These are phyloP conservation scores for Trichoderma harzianum DNA, from an alignment of 2,329 filamentous ascomycete species.

Conservation along the genomic window DNA sequence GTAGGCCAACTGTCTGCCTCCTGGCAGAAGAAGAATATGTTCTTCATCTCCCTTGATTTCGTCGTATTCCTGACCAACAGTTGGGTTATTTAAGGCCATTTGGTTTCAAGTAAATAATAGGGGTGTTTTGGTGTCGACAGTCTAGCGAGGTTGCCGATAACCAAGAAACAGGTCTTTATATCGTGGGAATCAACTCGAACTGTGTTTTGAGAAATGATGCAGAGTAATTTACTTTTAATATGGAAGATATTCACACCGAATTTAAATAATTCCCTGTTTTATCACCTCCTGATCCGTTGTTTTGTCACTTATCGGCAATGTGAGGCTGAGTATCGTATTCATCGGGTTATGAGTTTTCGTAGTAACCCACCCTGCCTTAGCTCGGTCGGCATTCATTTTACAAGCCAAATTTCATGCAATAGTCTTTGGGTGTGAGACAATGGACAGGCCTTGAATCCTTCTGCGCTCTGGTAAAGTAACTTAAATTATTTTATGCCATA, in stretches of 20 bases:
- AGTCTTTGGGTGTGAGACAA: neutral
- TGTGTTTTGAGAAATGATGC: neutral
- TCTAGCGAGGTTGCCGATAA: neutral
- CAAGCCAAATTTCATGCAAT: neutral
- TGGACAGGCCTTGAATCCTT: neutral
- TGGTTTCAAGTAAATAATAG: neutral
- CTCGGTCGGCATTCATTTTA: neutral
- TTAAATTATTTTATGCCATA: neutral
- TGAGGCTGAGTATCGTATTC: neutral
- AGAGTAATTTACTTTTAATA: neutral
- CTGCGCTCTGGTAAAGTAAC: neutral
- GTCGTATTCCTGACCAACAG: neutral
- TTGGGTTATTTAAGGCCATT: neutral
- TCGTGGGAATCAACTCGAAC: neutral
- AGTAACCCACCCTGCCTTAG: neutral
- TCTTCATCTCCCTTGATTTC: neutral
- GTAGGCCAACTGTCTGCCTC: slow-evolving; percentile 23
- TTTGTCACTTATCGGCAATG: neutral
- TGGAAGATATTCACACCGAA: neutral
- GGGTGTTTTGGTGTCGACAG: fast-evolving
- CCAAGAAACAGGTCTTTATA: neutral
- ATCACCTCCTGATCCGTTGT: neutral
- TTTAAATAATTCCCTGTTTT: neutral
- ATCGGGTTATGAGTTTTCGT: neutral
- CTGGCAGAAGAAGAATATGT: slow-evolving; percentile 16